A percentile compares a stretch with the other conserved stretches of the same genome.
Evolutionary conservation across 192 early-diverging fungal genomes (phyloP).

Genomic region (Linnemannia exigua): DNA sequence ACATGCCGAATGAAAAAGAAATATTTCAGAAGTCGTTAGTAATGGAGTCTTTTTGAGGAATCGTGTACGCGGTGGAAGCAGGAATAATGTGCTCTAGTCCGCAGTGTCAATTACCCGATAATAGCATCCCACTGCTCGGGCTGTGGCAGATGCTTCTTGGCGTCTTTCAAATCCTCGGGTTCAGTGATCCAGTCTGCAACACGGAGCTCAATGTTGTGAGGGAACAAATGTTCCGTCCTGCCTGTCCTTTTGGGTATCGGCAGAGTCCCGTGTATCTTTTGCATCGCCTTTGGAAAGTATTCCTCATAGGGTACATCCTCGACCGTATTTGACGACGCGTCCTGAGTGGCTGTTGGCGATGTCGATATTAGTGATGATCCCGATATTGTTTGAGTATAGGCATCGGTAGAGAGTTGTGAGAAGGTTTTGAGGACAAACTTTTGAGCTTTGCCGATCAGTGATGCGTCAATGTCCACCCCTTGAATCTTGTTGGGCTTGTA

Average conservation of each 20-base stretch:
- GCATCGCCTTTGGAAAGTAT: slow-evolving; percentile 29
- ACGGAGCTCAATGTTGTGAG: slow-evolving; percentile 72
- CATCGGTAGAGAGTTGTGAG: slow-evolving; percentile 50
- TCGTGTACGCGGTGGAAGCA: too few relatives aligned
- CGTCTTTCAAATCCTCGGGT: background rate
- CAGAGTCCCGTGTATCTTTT: slow-evolving; percentile 32
- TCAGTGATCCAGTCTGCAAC: slow-evolving; percentile 70
- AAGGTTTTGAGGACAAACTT: slow-evolving; percentile 54
- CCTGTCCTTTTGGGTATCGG: slow-evolving; percentile 24
- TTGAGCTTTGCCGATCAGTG: slow-evolving; percentile 72
- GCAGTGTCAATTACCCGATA: slow-evolving; percentile 61
- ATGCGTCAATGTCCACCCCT: slow-evolving; percentile 83
- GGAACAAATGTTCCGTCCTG: slow-evolving; percentile 58
- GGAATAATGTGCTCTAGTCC: too few relatives aligned
- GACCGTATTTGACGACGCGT: background rate
- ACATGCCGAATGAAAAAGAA: background rate
- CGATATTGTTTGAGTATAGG: slow-evolving; percentile 13
- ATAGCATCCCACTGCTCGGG: slow-evolving; percentile 72
- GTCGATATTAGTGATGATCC: background rate
- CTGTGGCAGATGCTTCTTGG: slow-evolving; percentile 1
- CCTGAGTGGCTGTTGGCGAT: slow-evolving; percentile 69
- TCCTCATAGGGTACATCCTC: slow-evolving; percentile 25
- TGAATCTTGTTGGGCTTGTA: slow-evolving; percentile 66
- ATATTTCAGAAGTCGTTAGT: too few relatives aligned
- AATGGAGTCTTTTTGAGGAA: too few relatives aligned